Percentiles rank a stretch among this genome's conserved stretches.
phyloP scores from a whole-genome alignment of 495 filamentous ascomycete species.

The Penicillium crystallinum region DNA sequence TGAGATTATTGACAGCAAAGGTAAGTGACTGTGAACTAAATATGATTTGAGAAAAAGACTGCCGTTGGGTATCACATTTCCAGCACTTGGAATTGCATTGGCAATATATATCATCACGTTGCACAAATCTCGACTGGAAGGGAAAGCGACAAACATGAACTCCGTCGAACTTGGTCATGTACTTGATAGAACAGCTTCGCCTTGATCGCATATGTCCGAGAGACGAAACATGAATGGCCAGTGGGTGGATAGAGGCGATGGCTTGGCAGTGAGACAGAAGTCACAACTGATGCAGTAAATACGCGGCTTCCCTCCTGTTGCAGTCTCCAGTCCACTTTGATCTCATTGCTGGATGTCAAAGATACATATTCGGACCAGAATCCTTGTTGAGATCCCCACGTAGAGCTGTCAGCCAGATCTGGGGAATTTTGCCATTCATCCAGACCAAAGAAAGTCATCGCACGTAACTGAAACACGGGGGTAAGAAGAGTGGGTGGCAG shows the following conservation, averaged over 20 bases:
- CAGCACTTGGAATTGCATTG: too few species aligned
- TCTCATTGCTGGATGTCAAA: not conserved
- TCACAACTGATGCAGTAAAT: not conserved
- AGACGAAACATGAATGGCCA: conserved; percentile 13
- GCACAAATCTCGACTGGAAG: conserved; percentile 8
- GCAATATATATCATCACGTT: not conserved
- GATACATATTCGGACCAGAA: conserved; percentile 5
- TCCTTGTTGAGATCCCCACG: not conserved
- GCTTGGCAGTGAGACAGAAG: not conserved
- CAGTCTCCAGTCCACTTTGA: not conserved
- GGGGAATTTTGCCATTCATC: conserved; percentile 5
- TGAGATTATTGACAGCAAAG: too few species aligned
- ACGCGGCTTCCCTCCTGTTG: not conserved
- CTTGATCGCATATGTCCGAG: conserved; percentile 5
- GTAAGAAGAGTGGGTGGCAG: not conserved
- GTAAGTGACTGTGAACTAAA: too few species aligned
- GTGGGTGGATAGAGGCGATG: conserved; percentile 2
- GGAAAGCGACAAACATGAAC: not conserved
- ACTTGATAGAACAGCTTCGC: not conserved
- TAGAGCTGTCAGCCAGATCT: not conserved
- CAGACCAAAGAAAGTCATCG: conserved; percentile 9
- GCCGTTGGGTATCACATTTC: too few species aligned
- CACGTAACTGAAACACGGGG: conserved; percentile 1
- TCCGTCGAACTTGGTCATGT: not conserved
- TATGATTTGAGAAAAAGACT: too few species aligned